Evolutionary conservation across 1,139 yeast genomes (phyloP).

Genomic region (Zygoascus sp.): DNA sequence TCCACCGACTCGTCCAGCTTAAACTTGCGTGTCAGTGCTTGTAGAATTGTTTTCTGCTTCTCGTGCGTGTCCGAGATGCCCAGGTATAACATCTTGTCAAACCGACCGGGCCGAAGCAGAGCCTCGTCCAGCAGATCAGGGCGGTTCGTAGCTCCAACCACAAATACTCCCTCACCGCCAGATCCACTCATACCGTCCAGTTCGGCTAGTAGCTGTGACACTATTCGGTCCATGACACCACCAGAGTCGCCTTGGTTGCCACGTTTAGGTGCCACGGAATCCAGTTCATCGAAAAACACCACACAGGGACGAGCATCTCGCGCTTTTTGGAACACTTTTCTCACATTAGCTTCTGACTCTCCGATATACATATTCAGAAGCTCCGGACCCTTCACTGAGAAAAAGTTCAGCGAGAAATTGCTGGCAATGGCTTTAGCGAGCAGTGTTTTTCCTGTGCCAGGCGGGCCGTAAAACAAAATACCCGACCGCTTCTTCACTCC

Average conservation of each 20-base stretch:
- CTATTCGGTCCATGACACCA: conserved; percentile 97
- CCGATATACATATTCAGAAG: conserved; percentile 95
- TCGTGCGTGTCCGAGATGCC: conserved; percentile 91
- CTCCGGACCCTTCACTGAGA: conserved; percentile 96
- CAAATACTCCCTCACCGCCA: conserved; percentile 89
- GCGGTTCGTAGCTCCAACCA: conserved; percentile 94
- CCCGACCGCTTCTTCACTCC: conserved; percentile 95
- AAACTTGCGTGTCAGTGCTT: conserved; percentile 84
- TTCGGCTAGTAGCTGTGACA: conserved; percentile 89
- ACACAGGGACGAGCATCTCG: conserved; percentile 97
- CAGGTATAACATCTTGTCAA: conserved; percentile 87
- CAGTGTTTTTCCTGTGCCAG: conserved; percentile 95
- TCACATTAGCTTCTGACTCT: conserved; percentile 95
- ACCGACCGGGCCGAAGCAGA: conserved; percentile 87
- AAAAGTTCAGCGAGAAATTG: conserved; percentile 85
- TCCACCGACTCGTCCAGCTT: conserved; percentile 57
- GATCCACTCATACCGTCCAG: conserved; percentile 91
- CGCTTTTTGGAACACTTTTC: conserved; percentile 89
- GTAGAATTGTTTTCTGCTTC: conserved; percentile 78
- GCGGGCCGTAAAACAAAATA: conserved; percentile 92
- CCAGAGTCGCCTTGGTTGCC: conserved; percentile 99
- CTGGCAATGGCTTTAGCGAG: conserved; percentile 96
- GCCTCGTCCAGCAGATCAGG: conserved; percentile 96
- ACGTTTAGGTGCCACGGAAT: conserved; percentile 88
- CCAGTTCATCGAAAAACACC: conserved; percentile 93